Percentiles rank a stretch among this genome's conserved stretches.
Conservation (phyloP, 164 flowering plant species). For the Vitis labrusca region DNA sequence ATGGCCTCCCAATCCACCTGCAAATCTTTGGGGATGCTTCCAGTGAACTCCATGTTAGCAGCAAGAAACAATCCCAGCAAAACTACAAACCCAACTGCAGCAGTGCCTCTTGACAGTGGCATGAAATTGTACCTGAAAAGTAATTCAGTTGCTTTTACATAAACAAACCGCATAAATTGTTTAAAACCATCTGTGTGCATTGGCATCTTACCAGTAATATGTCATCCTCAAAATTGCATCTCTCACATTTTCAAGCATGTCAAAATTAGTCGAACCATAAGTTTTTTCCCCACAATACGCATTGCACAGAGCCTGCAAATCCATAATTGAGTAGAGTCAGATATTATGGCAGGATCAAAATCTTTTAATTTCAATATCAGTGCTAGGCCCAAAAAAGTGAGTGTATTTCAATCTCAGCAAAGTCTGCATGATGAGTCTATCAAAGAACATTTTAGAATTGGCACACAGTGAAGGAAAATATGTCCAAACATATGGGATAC, state of each 20-base stretch:
- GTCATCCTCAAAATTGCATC: conserved; percentile 85
- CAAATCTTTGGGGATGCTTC: conserved; percentile 69
- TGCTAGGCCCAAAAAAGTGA: no score
- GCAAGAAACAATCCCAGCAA: conserved; percentile 88
- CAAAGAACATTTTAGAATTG: neutral
- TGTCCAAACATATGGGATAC: neutral
- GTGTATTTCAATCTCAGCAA: no score
- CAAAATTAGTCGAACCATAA: conserved; percentile 71
- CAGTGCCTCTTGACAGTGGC: conserved; percentile 94
- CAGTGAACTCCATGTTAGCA: conserved; percentile 91
- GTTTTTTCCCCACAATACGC: conserved; percentile 82
- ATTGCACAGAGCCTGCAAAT: conserved; percentile 68
- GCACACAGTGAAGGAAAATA: neutral
- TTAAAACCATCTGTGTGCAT: neutral
- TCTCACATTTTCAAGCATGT: conserved; percentile 64
- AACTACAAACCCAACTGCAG: conserved; percentile 80
- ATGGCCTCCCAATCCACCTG: conserved; percentile 99
- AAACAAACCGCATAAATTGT: neutral
- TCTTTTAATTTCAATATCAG: no score
- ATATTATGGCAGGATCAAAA: neutral
- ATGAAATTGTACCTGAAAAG: conserved; percentile 91
- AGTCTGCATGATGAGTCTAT: neutral
- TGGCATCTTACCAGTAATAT: conserved; percentile 76
- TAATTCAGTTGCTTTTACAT: neutral
- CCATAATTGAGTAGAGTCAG: conserved; percentile 1